Percentiles rank a stretch among this genome's conserved stretches.
Conservation (phyloP, 192 early-diverging fungal species). For the Cetraspora pellucida region DNA sequence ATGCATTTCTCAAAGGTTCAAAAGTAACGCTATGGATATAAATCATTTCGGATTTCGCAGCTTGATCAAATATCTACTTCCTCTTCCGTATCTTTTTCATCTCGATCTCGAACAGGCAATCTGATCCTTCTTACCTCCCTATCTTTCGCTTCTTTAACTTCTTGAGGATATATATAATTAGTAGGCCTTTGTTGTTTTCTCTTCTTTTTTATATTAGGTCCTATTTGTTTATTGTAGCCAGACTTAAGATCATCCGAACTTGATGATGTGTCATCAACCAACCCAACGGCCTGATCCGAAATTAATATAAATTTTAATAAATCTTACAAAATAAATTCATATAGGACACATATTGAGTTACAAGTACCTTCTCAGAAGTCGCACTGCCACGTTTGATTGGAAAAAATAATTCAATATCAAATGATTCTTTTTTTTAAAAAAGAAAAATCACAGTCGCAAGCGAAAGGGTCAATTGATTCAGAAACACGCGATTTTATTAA, state of each 20-base stretch:
- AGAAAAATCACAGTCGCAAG: not conserved
- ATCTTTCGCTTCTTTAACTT: not conserved
- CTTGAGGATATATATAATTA: constrained; percentile 5
- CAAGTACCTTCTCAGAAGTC: constrained; percentile 11
- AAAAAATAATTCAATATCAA: not conserved
- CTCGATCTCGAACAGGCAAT: not conserved
- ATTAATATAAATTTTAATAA: not conserved
- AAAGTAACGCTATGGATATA: no score
- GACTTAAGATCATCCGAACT: constrained; percentile 15
- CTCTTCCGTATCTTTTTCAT: constrained; percentile 3
- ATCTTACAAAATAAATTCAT: not conserved
- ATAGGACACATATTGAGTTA: not conserved
- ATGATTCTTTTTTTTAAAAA: not conserved
- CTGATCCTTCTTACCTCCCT: constrained; percentile 2
- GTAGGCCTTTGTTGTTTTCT: not conserved
- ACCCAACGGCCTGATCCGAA: not conserved
- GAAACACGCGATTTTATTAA: not conserved
- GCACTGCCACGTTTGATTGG: not conserved
- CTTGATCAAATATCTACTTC: constrained; percentile 2
- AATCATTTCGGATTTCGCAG: not conserved
- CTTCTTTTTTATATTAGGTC: constrained; percentile 1
- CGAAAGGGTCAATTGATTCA: constrained; percentile 38
- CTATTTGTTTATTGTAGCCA: constrained; percentile 10
- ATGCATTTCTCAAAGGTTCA: no score
- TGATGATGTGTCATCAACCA: constrained; percentile 9